Evolutionary conservation across 192 early-diverging fungal genomes (phyloP).

Genomic region (Backusella sp.): DNA sequence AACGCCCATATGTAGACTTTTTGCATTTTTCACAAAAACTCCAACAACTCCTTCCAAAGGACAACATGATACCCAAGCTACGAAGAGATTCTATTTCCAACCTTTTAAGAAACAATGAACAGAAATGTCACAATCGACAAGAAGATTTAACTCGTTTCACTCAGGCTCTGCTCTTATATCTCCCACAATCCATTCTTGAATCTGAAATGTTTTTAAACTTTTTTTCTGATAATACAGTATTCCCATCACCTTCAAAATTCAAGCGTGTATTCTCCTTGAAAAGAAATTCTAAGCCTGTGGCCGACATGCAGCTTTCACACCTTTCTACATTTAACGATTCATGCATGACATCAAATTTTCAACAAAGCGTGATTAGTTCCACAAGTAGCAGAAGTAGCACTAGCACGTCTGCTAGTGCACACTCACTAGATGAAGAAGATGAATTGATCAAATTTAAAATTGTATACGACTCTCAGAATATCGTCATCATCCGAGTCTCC

Average conservation of each 20-base stretch:
- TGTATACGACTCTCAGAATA: conserved; percentile 10
- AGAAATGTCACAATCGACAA: neutral
- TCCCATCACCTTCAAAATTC: neutral
- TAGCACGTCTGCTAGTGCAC: neutral
- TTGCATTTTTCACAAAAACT: neutral
- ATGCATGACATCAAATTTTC: neutral
- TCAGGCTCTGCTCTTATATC: neutral
- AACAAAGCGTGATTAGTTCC: neutral
- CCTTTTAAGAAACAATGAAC: neutral
- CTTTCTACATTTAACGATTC: neutral
- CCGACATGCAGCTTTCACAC: neutral
- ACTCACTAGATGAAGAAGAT: neutral
- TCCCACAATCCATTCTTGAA: conserved; percentile 1
- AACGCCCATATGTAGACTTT: neutral
- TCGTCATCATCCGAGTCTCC: neutral
- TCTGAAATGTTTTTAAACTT: neutral
- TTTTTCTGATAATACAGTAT: neutral
- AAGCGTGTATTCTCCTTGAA: neutral
- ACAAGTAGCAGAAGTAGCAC: neutral
- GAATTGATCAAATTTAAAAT: neutral
- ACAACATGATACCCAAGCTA: neutral
- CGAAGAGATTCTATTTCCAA: neutral
- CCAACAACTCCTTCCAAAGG: neutral
- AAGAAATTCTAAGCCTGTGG: neutral
- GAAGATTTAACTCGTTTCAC: neutral